Percentiles rank a stretch among this genome's conserved stretches.
These are phyloP conservation scores for Zasmidium angulare DNA, from an alignment of 2,329 filamentous ascomycete species.

Conservation along the genomic window DNA sequence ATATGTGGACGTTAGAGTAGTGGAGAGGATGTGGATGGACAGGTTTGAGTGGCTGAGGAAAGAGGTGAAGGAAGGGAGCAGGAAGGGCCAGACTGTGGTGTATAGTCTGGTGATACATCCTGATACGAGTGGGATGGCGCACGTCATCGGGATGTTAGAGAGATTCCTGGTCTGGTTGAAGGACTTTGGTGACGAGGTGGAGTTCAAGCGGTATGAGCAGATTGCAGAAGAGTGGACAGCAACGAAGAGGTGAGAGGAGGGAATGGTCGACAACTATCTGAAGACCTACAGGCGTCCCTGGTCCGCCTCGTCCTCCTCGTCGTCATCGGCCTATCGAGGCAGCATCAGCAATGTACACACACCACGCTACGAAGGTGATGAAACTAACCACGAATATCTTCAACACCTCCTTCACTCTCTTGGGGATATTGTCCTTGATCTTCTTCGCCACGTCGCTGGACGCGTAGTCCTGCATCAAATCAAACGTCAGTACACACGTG, in stretches of 20 bases:
- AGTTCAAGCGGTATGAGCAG: conserved; percentile 47
- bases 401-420: too few species aligned
- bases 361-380: too few species aligned
- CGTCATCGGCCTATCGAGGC: too few species aligned
- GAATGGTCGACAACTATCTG: too few species aligned
- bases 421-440: too few species aligned
- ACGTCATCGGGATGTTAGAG: conserved; percentile 60
- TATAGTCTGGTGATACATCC: conserved; percentile 58
- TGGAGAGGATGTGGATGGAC: conserved; percentile 63
- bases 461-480: too few species aligned
- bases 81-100: conserved; percentile 32
- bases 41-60: conserved; percentile 55
- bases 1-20: conserved; percentile 56
- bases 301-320: too few species aligned
- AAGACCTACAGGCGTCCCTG: too few species aligned
- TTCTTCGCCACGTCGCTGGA: too few species aligned
- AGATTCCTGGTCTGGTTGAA: conserved; percentile 53
- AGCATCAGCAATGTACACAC: too few species aligned
- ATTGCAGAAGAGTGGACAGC: conserved; percentile 40
- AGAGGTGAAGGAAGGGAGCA: conserved; percentile 35
- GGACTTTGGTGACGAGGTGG: conserved; percentile 45
- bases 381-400: too few species aligned
- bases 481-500: too few species aligned
- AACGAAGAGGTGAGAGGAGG: background rate
- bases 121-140: conserved; percentile 61